These are phyloP conservation scores for Amphicarpaea edgeworthii DNA, from an alignment of 306 rosid species.

Conservation along the genomic window DNA sequence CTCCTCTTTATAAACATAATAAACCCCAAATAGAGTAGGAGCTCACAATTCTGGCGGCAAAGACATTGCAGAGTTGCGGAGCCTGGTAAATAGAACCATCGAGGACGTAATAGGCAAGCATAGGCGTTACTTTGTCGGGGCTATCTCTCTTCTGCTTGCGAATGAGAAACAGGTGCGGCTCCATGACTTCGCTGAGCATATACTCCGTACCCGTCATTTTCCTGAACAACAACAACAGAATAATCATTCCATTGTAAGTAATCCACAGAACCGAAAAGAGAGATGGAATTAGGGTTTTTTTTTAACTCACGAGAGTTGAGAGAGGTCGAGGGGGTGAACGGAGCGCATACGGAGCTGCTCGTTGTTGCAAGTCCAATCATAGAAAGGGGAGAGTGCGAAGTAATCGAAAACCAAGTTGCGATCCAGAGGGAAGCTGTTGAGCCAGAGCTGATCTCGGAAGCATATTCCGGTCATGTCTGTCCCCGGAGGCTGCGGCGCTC, in stretches of 20 bases:
- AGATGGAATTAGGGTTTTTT: not conserved
- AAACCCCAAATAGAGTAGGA: slow-evolving; percentile 15
- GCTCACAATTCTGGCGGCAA: slow-evolving; percentile 87
- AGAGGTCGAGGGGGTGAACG: slow-evolving; percentile 82
- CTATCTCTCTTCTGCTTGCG: slow-evolving; percentile 92
- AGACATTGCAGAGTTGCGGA: slow-evolving; percentile 89
- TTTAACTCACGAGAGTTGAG: slow-evolving; percentile 67
- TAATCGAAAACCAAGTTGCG: slow-evolving; percentile 93
- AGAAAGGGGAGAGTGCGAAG: slow-evolving; percentile 93
- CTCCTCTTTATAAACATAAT: no score
- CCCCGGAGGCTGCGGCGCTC: slow-evolving; percentile 72
- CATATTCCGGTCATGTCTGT: slow-evolving; percentile 97
- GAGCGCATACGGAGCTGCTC: slow-evolving; percentile 94
- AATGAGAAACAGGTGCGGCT: slow-evolving; percentile 81
- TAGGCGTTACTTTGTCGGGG: slow-evolving; percentile 87
- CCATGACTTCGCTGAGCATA: slow-evolving; percentile 80
- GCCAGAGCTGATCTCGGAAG: slow-evolving; percentile 95
- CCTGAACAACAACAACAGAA: slow-evolving; percentile 39
- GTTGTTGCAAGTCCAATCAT: slow-evolving; percentile 90
- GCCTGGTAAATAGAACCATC: slow-evolving; percentile 97
- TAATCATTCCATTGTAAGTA: no score
- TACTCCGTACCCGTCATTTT: slow-evolving; percentile 86
- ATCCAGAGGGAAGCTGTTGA: slow-evolving; percentile 86
- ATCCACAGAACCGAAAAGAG: no score
- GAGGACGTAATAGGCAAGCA: slow-evolving; percentile 82